phyloP scores from a whole-genome alignment of 352 stramenopile genomes.

The Plasmopara viticola region DNA sequence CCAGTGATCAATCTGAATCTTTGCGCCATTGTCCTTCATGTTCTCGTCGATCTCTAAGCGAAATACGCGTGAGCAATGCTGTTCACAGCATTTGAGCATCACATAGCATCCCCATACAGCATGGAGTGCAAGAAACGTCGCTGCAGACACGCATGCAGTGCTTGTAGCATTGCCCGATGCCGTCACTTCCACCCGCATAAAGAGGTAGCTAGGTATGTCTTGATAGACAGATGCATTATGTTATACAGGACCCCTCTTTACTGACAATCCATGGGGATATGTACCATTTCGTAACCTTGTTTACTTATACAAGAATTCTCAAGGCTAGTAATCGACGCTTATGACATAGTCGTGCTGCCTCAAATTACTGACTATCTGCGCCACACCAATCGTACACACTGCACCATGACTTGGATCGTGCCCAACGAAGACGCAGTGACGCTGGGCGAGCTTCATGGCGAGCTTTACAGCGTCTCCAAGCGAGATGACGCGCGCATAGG shows the following conservation, averaged over 20 bases:
- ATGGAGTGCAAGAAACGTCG: slow-evolving; percentile 15
- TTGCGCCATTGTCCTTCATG: slow-evolving; percentile 4
- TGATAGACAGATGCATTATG: neutral
- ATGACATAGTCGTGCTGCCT: too few relatives aligned
- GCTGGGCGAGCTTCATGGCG: slow-evolving; percentile 63
- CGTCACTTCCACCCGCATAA: slow-evolving; percentile 24
- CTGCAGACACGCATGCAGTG: slow-evolving; percentile 23
- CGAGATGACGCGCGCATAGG: slow-evolving; percentile 50
- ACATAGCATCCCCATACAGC: slow-evolving; percentile 30
- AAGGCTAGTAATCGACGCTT: too few relatives aligned
- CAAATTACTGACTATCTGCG: too few relatives aligned
- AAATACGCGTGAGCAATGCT: slow-evolving; percentile 26
- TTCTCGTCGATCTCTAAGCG: slow-evolving; percentile 38
- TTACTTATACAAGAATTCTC: too few relatives aligned
- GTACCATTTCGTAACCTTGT: too few relatives aligned
- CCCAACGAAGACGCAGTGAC: slow-evolving; percentile 63
- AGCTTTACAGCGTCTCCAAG: slow-evolving; percentile 65
- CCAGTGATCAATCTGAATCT: slow-evolving; percentile 49
- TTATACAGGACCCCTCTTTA: slow-evolving; percentile 4
- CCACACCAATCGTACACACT: slow-evolving; percentile 1
- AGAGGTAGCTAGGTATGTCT: slow-evolving; percentile 10
- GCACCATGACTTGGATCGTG: slow-evolving; percentile 52
- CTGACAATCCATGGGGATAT: neutral
- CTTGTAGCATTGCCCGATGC: slow-evolving; percentile 19
- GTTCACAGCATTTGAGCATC: slow-evolving; percentile 10